Conservation (phyloP, 768 basidiomycete genomes). For the Boletus insuetus region DNA sequence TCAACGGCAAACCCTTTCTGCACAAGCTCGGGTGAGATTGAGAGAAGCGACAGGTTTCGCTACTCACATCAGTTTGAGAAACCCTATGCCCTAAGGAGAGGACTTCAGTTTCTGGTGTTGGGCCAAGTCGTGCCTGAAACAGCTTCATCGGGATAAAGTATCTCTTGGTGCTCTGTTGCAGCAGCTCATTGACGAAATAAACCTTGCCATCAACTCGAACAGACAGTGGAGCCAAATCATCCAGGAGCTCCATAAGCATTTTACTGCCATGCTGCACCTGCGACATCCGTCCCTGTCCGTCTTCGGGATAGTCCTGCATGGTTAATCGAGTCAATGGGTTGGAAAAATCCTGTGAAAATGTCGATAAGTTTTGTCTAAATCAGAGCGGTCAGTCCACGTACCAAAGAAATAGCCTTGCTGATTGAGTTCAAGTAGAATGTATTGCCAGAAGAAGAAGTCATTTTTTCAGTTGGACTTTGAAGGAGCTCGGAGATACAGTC, state of each 20-base stretch:
- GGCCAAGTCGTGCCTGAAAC: too few species aligned
- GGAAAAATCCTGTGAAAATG: neutral
- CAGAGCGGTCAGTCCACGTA: neutral
- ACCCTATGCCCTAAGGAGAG: too few species aligned
- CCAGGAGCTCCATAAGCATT: neutral
- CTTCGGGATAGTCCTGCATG: neutral
- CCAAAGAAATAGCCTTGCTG: neutral
- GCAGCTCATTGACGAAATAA: too few species aligned
- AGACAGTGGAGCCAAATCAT: neutral
- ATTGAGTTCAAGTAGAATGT: neutral
- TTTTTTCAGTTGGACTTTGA: neutral
- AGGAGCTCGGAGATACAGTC: neutral
- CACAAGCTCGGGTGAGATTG: neutral
- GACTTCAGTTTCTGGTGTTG: too few species aligned
- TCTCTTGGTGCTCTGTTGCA: too few species aligned
- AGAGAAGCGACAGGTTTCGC: neutral
- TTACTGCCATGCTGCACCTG: neutral
- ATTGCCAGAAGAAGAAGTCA: neutral
- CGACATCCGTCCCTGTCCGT: neutral
- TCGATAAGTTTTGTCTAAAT: neutral
- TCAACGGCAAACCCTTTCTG: neutral
- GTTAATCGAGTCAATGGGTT: neutral
- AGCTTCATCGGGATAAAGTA: too few species aligned
- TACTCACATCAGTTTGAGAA: too few species aligned
- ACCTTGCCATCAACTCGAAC: too few species aligned